Percentiles rank a stretch among this genome's conserved stretches.
These are phyloP conservation scores for Kwoniella shivajii DNA, from an alignment of 1,284 basidiomycete species.

Conservation along the genomic window DNA sequence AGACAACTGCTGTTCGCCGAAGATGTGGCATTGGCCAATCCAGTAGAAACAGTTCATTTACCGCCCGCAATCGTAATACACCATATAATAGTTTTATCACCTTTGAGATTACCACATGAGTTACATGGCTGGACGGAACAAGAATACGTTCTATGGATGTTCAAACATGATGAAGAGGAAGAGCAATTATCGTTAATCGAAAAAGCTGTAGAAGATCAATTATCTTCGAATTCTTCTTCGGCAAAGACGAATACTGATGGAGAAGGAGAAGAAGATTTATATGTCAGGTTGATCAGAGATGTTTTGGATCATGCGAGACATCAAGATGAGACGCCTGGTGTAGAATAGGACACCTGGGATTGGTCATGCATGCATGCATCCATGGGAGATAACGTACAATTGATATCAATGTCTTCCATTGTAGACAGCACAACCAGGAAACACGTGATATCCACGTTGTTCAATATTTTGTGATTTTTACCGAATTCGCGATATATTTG, in stretches of 20 bases:
- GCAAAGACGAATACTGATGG: slow-evolving; percentile 14
- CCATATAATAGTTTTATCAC: slow-evolving; percentile 86
- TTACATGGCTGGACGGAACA: slow-evolving; percentile 88
- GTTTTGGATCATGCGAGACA: slow-evolving; percentile 42
- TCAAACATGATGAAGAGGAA: slow-evolving; percentile 43
- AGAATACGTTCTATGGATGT: slow-evolving; percentile 65
- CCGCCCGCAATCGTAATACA: slow-evolving; percentile 83
- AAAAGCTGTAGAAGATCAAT: slow-evolving; percentile 46
- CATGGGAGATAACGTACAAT: too few relatives aligned
- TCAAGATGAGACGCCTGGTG: slow-evolving; percentile 21
- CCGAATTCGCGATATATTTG: too few relatives aligned
- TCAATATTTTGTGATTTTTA: too few relatives aligned
- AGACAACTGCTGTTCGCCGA: slow-evolving; percentile 87
- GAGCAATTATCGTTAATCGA: slow-evolving; percentile 46
- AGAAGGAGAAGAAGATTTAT: slow-evolving; percentile 25
- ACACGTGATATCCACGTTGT: too few relatives aligned
- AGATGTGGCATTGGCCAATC: slow-evolving; percentile 65
- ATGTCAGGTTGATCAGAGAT: slow-evolving; percentile 36
- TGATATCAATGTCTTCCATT: too few relatives aligned
- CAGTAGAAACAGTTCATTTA: slow-evolving; percentile 67
- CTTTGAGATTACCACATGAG: slow-evolving; percentile 78
- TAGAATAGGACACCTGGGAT: not conserved
- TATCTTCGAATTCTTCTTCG: slow-evolving; percentile 5
- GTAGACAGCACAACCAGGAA: too few relatives aligned
- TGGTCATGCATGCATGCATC: not conserved